Evolutionary conservation across 805 yeast species (phyloP).

Genomic region (Dipodascus geniculatus): DNA sequence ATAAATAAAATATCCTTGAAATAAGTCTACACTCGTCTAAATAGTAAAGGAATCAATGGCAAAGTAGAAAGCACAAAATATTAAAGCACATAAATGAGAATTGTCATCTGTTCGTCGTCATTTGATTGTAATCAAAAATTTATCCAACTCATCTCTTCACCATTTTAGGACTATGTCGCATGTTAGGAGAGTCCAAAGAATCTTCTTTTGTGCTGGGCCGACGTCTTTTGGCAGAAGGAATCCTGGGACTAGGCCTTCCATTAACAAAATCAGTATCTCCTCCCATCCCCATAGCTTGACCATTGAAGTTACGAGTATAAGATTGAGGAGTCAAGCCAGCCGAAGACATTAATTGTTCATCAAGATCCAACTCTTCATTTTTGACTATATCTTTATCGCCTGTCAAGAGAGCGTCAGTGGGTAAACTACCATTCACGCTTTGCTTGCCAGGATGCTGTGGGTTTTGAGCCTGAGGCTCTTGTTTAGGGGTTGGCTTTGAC

Average conservation of each 20-base stretch:
- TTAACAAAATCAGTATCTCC: background rate
- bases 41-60: background rate
- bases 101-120: background rate
- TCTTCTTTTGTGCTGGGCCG: background rate
- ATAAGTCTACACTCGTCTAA: constrained; percentile 1
- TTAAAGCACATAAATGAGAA: background rate
- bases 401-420: background rate
- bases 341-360: background rate
- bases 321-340: background rate
- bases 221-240: background rate
- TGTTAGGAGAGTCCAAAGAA: background rate
- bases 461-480: background rate
- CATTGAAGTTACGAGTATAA: background rate
- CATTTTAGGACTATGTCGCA: constrained; percentile 1
- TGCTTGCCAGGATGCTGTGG: constrained; percentile 1
- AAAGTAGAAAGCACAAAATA: background rate
- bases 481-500: constrained; percentile 13
- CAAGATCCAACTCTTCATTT: constrained; percentile 1
- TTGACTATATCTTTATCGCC: background rate
- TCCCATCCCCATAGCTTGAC: constrained; percentile 1
- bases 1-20: constrained; percentile 1
- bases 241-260: background rate
- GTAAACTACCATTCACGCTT: background rate
- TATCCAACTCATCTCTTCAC: background rate
- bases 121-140: background rate